Evolutionary conservation across 305 asterid genomes (phyloP), one percentile per base, ranked within the genome.

Genomic region (Caryopteris hybrid): DNA sequence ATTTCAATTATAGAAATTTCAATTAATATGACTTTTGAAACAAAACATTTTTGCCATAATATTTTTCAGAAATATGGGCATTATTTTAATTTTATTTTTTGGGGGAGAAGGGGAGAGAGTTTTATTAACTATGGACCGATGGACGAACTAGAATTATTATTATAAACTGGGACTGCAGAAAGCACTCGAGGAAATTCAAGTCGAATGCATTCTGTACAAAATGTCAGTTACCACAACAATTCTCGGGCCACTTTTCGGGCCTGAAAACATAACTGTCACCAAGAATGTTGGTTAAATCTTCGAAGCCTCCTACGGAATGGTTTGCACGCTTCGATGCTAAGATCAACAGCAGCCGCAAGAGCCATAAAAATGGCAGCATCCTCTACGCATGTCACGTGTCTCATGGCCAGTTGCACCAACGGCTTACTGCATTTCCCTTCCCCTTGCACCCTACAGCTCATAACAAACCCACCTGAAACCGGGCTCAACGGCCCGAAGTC

Each of bases 301-400:
- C 86, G 76, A 31, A 79, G 65, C 91, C 74, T 88, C 74, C 95
- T 80, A 7, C 89, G 87, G 34, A 89, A 92, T 31, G 96, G 96
- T 77, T 84, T 77, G 45, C 98, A 92, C 0, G 96, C 98, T 57
- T 87, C 98, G 2, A 89, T 85, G 68, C 98, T 92, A 29, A 92
- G 94, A 78, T 89, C 98, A 9, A 91, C 96, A 0, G 96, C 98
- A 46, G 96, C 95, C 0, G 96, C 92, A 8, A 92, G 89, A 46
- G 98, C 94, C 98, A 92, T 89, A 68, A 92, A 92, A 18, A 89
- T 92, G 51, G 98, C 98, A 0, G 98, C 98, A 54, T 92, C 98
- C 71, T 92, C 96, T 68, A 92, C 87, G 18, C 96, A 89, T 6
- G 92, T 86, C 58, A 92, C 84, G 17, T 92, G 94, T 38, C 96